phyloP scores from a whole-genome alignment of 441 rosid species.

The Daphne laureola region DNA sequence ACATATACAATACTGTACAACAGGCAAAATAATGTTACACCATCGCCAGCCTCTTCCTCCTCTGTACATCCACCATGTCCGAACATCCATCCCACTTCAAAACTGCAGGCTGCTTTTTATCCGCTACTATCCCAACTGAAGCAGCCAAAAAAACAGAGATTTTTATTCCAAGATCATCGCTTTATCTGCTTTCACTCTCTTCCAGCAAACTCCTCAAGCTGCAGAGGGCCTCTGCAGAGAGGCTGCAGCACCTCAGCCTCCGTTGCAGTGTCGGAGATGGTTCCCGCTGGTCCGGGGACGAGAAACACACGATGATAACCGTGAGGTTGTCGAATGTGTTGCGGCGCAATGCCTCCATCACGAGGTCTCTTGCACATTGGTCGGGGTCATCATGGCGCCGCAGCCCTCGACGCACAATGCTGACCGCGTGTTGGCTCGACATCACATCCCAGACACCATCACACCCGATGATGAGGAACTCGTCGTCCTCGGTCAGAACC shows the following conservation, averaged over 20 bases:
- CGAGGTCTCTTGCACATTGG: constrained; percentile 74
- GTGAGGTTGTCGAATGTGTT: constrained; percentile 77
- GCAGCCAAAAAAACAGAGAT: constrained; percentile 23
- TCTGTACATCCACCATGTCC: constrained; percentile 24
- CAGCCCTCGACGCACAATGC: constrained; percentile 50
- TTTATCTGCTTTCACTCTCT: constrained; percentile 20
- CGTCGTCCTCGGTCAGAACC: constrained; percentile 75
- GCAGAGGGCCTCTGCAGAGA: constrained; percentile 62
- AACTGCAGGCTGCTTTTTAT: constrained; percentile 31
- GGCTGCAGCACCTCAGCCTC: constrained; percentile 49
- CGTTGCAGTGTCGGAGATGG: constrained; percentile 31
- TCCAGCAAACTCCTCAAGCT: constrained; percentile 60
- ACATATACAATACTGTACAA: no score
- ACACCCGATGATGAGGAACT: constrained; percentile 81
- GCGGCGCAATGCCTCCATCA: constrained; percentile 58
- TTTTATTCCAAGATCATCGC: constrained; percentile 3
- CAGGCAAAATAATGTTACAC: constrained; percentile 4
- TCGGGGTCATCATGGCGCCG: constrained; percentile 62
- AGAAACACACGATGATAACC: constrained; percentile 63
- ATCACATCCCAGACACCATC: constrained; percentile 94
- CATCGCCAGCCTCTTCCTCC: constrained; percentile 14
- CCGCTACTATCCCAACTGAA: constrained; percentile 15
- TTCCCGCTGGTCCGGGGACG: constrained; percentile 32
- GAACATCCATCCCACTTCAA: constrained; percentile 28
- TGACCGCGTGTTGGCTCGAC: constrained; percentile 82